A percentile compares a stretch with the other conserved stretches of the same genome.
phyloP scores from a whole-genome alignment of 2,329 filamentous ascomycete genomes.

The Aspergillus tubingensis region DNA sequence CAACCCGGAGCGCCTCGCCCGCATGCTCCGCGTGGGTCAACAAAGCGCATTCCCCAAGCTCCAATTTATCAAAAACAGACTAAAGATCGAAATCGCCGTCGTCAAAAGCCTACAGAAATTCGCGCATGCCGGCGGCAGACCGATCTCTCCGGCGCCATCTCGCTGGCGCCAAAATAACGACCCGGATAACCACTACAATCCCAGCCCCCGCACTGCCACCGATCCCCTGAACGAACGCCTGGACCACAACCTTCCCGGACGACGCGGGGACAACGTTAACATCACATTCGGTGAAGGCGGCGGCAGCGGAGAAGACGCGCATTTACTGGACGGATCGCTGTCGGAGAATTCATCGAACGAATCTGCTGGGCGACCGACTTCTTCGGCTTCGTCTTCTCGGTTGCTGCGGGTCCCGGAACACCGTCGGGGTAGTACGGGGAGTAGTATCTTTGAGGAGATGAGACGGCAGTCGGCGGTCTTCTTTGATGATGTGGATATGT shows the following conservation, averaged over 20 bases:
- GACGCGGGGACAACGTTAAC: conserved; percentile 13
- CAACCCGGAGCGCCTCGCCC: conserved; percentile 69
- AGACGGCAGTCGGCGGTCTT: conserved; percentile 50
- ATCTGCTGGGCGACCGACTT: conserved; percentile 16
- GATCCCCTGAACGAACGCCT: conserved; percentile 28
- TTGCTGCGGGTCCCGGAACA: conserved; percentile 25
- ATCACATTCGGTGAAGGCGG: conserved; percentile 18
- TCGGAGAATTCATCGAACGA: conserved; percentile 27
- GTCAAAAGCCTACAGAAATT: conserved; percentile 54
- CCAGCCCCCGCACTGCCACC: conserved; percentile 8
- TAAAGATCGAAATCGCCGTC: conserved; percentile 75
- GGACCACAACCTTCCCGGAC: conserved; percentile 32
- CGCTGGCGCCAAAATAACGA: conserved; percentile 26
- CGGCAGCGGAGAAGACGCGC: conserved; percentile 2
- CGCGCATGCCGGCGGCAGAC: conserved; percentile 29
- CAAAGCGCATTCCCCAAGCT: conserved; percentile 88
- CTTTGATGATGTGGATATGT: conserved; percentile 45
- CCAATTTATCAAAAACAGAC: conserved; percentile 83
- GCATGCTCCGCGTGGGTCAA: conserved; percentile 89
- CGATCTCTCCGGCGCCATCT: conserved; percentile 32
- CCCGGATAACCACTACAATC: conserved; percentile 6
- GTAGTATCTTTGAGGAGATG: conserved; percentile 46
- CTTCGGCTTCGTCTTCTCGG: conserved; percentile 12
- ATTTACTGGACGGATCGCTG: conserved; percentile 9
- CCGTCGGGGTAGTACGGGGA: conserved; percentile 30